These are phyloP conservation scores for Lactifluus echinatus DNA, from an alignment of 768 basidiomycete genomes.

Conservation along the genomic window DNA sequence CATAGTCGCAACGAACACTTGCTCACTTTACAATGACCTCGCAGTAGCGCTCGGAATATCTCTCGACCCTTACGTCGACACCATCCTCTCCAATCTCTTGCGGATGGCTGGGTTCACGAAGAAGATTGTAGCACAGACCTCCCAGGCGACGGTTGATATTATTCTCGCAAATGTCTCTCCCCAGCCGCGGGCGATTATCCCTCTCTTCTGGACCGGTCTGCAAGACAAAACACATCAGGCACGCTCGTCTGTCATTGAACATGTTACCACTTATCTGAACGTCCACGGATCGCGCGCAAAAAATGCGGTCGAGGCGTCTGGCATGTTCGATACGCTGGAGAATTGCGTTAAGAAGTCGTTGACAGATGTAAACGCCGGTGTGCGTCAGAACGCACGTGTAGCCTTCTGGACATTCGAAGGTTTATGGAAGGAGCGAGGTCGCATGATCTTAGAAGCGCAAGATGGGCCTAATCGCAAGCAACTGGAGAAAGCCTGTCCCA, in stretches of 20 bases:
- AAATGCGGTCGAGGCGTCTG: slow-evolving; percentile 56
- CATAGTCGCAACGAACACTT: slow-evolving; percentile 75
- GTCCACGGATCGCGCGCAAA: slow-evolving; percentile 59
- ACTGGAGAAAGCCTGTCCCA: slow-evolving; percentile 78
- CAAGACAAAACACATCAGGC: slow-evolving; percentile 79
- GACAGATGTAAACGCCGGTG: slow-evolving; percentile 69
- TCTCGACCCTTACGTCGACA: slow-evolving; percentile 77
- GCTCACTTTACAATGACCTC: slow-evolving; percentile 69
- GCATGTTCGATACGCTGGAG: slow-evolving; percentile 64
- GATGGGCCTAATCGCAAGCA: slow-evolving; percentile 69
- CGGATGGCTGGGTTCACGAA: slow-evolving; percentile 89
- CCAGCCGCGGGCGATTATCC: slow-evolving; percentile 59
- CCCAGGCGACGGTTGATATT: slow-evolving; percentile 62
- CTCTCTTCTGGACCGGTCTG: slow-evolving; percentile 56
- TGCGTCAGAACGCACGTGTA: slow-evolving; percentile 61
- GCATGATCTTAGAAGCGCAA: slow-evolving; percentile 51
- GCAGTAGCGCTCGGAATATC: slow-evolving; percentile 51
- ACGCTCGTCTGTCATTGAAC: slow-evolving; percentile 54
- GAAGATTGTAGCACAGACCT: slow-evolving; percentile 80
- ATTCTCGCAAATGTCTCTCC: slow-evolving; percentile 63
- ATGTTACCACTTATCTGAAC: slow-evolving; percentile 70
- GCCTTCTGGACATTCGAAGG: slow-evolving; percentile 75
- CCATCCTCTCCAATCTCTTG: slow-evolving; percentile 64
- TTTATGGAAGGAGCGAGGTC: slow-evolving; percentile 69
- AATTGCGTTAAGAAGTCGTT: slow-evolving; percentile 65